Evolutionary conservation across 2,329 filamentous ascomycete genomes (phyloP).

Genomic region (Cordyceps javanica): DNA sequence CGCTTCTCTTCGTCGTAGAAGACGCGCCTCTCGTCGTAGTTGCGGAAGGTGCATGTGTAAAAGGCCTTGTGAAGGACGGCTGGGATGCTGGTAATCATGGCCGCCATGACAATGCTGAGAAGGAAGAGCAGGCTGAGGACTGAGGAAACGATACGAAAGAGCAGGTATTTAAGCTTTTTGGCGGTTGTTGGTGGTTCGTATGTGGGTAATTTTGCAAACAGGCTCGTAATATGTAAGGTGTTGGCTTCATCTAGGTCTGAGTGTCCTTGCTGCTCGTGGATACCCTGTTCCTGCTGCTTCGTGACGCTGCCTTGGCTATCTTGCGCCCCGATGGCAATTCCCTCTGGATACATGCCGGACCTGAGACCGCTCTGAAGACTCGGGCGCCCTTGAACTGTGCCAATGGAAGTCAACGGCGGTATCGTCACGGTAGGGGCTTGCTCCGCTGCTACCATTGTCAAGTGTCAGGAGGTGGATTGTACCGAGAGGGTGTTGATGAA

Average conservation of each 20-base stretch:
- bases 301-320: neutral
- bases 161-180: conserved; percentile 58
- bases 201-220: conserved; percentile 41
- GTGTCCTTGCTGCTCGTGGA: neutral
- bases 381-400: neutral
- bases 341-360: neutral
- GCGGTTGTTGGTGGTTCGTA: conserved; percentile 71
- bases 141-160: conserved; percentile 63
- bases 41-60: conserved; percentile 47
- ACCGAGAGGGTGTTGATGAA: neutral
- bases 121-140: conserved; percentile 75
- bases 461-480: neutral
- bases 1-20: conserved; percentile 69
- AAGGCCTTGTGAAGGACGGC: conserved; percentile 41
- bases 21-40: conserved; percentile 55
- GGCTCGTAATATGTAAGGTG: neutral
- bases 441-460: neutral
- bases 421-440: neutral
- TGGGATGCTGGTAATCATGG: conserved; percentile 62
- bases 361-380: neutral
- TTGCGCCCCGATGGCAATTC: neutral
- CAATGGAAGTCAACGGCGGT: neutral
- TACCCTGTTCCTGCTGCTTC: neutral
- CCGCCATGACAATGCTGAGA: conserved; percentile 66
- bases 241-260: neutral